Evolutionary conservation across 208 protist species (phyloP), one percentile per base, ranked within the genome.

Genomic region (Wallacemonas sp.): DNA sequence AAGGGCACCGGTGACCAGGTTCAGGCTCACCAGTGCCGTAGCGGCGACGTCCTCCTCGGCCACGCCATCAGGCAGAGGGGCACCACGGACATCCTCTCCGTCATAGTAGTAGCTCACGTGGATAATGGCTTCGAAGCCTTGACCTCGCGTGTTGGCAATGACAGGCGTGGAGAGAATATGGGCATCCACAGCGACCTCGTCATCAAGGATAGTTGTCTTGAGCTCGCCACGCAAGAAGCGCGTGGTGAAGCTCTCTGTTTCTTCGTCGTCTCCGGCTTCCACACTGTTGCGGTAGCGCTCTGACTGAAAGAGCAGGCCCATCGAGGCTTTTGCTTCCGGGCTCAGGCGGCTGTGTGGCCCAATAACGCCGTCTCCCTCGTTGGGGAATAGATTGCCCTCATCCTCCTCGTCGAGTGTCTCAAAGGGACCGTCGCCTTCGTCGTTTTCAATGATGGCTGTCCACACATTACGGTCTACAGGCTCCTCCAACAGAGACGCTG

Each of bases 51-150:
- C 85, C 29, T 52, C 73, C 70, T 69, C 85, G 67, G 27, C 69
- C 44, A 54, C 46, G 27, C 46, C 46, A n/a, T 54, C 46, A n/a
- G 46, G 46, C 46, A 54, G 46, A 10, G 46, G 24, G 12, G 46
- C 27, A n/a, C 46, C 46, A 29, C 46, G 46, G 24, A 54, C 46
- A 26, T 4, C 8, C 46, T 75, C 75, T 39, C 29, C 22, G 63
- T 97, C 86, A 63, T 91, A 97, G 55, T 85, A 97, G 66, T 97
- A 98, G 32, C 89, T 96, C 17, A 97, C 80, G 37, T 97, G 78
- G 5, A 97, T 37, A 3, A 98, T 79, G 52, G 97, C 68, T 33
- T 98, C 93, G 10, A 89, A 53, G 19, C 89, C 88, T 81, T 97
- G 87, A 30, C 67, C 54, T 69, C 97, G 91, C 3, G 96, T 70